Conservation (phyloP, 148 eudicot genomes). For the Heliamphora exappendiculata region DNA sequence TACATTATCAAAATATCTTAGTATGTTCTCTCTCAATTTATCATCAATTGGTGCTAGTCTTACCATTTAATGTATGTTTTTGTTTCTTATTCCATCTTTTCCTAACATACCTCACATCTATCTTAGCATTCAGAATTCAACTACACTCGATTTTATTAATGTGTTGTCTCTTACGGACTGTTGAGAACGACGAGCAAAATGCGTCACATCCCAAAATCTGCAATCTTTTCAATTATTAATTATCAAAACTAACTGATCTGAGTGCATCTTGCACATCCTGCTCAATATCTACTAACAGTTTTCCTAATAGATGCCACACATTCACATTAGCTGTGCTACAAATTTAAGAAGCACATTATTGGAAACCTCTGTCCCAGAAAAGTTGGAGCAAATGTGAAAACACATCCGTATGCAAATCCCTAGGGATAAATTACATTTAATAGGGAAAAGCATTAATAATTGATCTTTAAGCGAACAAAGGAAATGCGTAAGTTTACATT, state of each 20-base stretch:
- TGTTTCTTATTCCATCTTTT: too few relatives aligned
- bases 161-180: too few relatives aligned
- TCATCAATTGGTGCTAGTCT: too few relatives aligned
- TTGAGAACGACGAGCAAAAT: too few relatives aligned
- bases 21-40: too few relatives aligned
- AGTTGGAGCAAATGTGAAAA: background rate
- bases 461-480: background rate
- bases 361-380: background rate
- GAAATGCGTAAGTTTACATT: background rate
- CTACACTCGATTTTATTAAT: too few relatives aligned
- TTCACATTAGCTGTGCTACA: background rate
- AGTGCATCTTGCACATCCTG: background rate
- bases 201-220: background rate
- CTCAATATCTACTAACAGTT: background rate
- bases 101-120: too few relatives aligned
- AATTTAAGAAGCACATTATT: background rate
- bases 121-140: too few relatives aligned
- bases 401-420: background rate
- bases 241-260: background rate
- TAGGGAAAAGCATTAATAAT: background rate
- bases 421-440: background rate
- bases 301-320: background rate
- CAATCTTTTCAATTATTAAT: background rate
- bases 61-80: too few relatives aligned
- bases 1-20: too few relatives aligned